These are phyloP conservation scores for Chlamydomonas sphaeroides DNA, from an alignment of 139 green algal species.

Conservation along the genomic window DNA sequence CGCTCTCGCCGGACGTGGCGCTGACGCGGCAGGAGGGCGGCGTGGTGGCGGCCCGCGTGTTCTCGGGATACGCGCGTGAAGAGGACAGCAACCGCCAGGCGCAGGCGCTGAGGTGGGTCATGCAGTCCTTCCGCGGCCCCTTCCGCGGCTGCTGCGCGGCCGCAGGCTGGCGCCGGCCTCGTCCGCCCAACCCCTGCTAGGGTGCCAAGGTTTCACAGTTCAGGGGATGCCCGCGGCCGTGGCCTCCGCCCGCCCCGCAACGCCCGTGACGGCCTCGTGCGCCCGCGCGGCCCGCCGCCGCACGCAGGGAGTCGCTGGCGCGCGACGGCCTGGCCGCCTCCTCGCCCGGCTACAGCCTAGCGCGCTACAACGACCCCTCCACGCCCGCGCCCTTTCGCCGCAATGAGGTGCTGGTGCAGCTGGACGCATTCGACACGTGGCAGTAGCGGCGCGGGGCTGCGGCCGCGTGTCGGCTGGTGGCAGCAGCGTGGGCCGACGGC, in stretches of 20 bases:
- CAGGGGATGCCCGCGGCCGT: too few relatives aligned
- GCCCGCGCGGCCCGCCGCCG: too few relatives aligned
- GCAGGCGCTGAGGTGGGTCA: slow-evolving; percentile 11
- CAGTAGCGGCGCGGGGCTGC: slow-evolving; percentile 7
- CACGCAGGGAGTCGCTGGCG: slow-evolving; percentile 23
- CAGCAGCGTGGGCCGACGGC: too few relatives aligned
- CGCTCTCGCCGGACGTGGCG: slow-evolving; percentile 18
- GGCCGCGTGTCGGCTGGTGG: too few relatives aligned
- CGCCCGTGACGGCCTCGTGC: too few relatives aligned
- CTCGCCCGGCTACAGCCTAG: slow-evolving; percentile 31
- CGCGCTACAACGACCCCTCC: slow-evolving; percentile 69
- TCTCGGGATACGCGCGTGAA: slow-evolving; percentile 41
- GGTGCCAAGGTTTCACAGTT: too few relatives aligned
- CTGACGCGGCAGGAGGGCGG: slow-evolving; percentile 41
- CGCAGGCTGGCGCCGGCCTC: too few relatives aligned
- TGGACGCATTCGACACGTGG: slow-evolving; percentile 45
- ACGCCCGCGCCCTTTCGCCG: slow-evolving; percentile 52
- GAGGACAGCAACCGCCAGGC: background rate
- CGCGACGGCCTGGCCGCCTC: slow-evolving; percentile 35
- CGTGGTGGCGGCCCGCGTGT: slow-evolving; percentile 48
- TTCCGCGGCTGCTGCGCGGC: too few relatives aligned
- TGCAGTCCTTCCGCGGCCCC: background rate
- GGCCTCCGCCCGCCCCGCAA: too few relatives aligned
- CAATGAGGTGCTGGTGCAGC: slow-evolving; percentile 67
- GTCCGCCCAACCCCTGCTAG: too few relatives aligned